Base-by-base conservation (phyloP, 2,329 filamentous ascomycete genomes). In the Claviceps citrina region DNA sequence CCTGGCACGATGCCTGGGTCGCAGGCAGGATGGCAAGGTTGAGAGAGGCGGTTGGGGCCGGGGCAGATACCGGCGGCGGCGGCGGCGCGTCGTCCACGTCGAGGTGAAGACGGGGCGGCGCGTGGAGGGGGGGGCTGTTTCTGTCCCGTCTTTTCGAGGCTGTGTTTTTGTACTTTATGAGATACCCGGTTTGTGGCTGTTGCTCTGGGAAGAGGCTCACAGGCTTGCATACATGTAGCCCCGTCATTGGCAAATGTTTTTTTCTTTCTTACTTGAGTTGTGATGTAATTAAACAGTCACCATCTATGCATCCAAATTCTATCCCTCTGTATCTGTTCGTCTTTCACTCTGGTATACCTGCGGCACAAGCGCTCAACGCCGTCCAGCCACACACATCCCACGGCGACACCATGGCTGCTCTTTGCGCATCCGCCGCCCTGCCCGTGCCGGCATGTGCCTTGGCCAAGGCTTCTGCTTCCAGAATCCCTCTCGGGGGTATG, bases 351-450 rank as follows among this genome's bases (percentile, higher is more conserved):
- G 19, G 50, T 13, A 54, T 41, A 2, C 47, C 48, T 33, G 50
- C 50, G 9, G 56, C 54, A 8, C 51, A 51, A 33, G 42, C 40
- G 19, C 51, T 60, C 49, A 84, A 53, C 2, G 67, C 69, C 42
- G 65, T 62, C 84, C 84, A 91, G 0, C 78, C 78, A 18, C 63
- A 63, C 32, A 48, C 57, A 42, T 63, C 66, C 87, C 89, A 96
- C 5, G 91, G 91, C 28, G 87, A 84, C 49, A 93, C 59, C 58
- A 91, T 71, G 34, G 86, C 71, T 6, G 81, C 80, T 47, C 72
- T 73, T 59, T 94, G 81, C 18, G 83, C 80, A 67, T 93, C 82
- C 3, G 71, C 73, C 3, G 76, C 68, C 43, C 66, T 73, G 1
- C 81, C 78, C 0, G 81, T 86, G 1, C 81, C 79, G 2, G 81